Conservation (phyloP, 176 grass and related monocot genomes). For the Carex parvula region DNA sequence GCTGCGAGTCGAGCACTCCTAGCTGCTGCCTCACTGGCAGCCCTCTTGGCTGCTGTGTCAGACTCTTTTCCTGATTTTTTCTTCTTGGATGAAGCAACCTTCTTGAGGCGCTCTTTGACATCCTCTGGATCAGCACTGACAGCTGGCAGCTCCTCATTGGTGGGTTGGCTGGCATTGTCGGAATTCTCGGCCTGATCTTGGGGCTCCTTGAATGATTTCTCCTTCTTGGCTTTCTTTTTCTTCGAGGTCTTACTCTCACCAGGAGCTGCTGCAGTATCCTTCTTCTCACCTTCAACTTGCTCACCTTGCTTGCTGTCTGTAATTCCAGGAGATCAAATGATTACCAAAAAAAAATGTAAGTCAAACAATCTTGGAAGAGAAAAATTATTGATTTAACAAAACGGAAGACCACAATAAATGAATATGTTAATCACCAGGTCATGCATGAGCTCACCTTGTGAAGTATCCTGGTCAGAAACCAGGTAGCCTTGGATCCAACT, state of each 20-base stretch:
- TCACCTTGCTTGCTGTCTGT: slow-evolving; percentile 44
- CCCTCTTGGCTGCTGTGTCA: slow-evolving; percentile 72
- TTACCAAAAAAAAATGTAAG: neutral
- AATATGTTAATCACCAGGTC: neutral
- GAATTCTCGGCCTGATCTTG: slow-evolving; percentile 58
- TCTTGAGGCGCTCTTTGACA: slow-evolving; percentile 92
- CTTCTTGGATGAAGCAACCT: slow-evolving; percentile 89
- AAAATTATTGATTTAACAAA: neutral
- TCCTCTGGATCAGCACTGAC: slow-evolving; percentile 58
- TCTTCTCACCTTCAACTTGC: slow-evolving; percentile 52
- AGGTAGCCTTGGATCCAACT: neutral
- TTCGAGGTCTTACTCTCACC: slow-evolving; percentile 74
- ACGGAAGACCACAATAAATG: neutral
- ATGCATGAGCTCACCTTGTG: neutral
- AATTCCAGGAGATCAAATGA: slow-evolving; percentile 35
- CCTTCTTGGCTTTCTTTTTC: slow-evolving; percentile 93
- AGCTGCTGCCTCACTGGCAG: slow-evolving; percentile 69
- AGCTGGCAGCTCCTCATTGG: slow-evolving; percentile 47
- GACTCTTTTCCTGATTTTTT: slow-evolving; percentile 89
- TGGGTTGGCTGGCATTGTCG: slow-evolving; percentile 38
- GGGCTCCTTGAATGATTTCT: slow-evolving; percentile 56
- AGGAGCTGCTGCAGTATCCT: slow-evolving; percentile 43
- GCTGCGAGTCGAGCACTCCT: slow-evolving; percentile 80
- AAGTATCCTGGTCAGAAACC: neutral
- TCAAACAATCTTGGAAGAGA: neutral